A percentile compares a stretch with the other conserved stretches of the same genome.
Evolutionary conservation across 225 moss, liverwort and hornwort genomes (phyloP).

Genomic region (Climacium dendroides): DNA sequence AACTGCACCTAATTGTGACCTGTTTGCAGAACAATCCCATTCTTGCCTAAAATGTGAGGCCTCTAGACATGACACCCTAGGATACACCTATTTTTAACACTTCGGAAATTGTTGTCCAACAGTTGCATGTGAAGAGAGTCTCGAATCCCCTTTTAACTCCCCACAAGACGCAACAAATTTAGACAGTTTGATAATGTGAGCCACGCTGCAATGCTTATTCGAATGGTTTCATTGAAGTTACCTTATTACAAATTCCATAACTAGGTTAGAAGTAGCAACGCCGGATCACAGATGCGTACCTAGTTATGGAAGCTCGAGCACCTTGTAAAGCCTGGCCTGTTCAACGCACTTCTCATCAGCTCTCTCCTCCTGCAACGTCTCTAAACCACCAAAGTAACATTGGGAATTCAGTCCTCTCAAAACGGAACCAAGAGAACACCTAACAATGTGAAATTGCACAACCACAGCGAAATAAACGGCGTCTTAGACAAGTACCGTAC

Average conservation of each 20-base stretch:
- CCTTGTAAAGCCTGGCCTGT: not conserved
- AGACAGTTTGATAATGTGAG: not conserved
- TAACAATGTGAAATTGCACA: not conserved
- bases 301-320: too few relatives aligned
- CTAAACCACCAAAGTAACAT: not conserved
- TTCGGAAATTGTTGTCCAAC: not conserved
- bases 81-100: not conserved
- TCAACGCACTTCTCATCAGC: not conserved
- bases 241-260: not conserved
- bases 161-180: not conserved
- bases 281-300: not conserved
- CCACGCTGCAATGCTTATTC: not conserved
- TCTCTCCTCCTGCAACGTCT: not conserved
- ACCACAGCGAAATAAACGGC: not conserved
- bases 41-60: not conserved
- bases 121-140: not conserved
- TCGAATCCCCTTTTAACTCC: not conserved
- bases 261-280: not conserved
- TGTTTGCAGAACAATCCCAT: not conserved
- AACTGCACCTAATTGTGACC: not conserved
- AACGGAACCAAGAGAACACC: not conserved
- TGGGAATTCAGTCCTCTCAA: not conserved
- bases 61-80: not conserved
- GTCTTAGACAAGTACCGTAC: not conserved
- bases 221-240: not conserved